Evolutionary conservation across 139 green algal species (phyloP).

Genomic region (Volvox reticuliferus): DNA sequence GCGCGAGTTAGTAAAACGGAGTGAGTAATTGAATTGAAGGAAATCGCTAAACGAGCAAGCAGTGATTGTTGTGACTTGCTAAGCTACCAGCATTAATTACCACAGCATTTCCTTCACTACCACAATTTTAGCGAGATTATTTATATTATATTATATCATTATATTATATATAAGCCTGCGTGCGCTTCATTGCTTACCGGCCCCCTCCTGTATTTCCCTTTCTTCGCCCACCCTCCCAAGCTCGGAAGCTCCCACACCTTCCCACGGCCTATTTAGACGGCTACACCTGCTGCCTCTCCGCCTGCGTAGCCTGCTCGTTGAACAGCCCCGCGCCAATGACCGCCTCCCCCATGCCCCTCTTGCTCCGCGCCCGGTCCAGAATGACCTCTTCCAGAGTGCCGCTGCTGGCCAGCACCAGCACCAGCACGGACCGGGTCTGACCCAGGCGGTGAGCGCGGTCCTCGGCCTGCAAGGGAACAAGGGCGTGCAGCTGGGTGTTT

Average conservation of each 20-base stretch:
- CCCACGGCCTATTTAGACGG: slow-evolving; percentile 18
- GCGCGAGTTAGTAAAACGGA: no score
- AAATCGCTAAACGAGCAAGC: no score
- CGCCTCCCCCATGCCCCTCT: slow-evolving; percentile 74
- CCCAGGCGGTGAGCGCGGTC: slow-evolving; percentile 84
- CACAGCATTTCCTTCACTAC: no score
- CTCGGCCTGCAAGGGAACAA: slow-evolving; percentile 70
- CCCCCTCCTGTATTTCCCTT: background rate
- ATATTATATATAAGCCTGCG: no score
- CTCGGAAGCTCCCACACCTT: background rate
- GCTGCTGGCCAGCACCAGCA: slow-evolving; percentile 78
- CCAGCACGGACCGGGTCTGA: slow-evolving; percentile 79
- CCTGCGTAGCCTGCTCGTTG: slow-evolving; percentile 70
- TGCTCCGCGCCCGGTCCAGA: slow-evolving; percentile 69
- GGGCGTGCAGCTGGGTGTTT: background rate
- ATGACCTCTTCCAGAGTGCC: slow-evolving; percentile 82
- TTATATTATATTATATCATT: no score
- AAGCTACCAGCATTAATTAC: no score
- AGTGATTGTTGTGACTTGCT: no score
- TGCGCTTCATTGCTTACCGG: no score
- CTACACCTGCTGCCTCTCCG: slow-evolving; percentile 66
- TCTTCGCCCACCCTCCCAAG: background rate
- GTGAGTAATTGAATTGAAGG: no score
- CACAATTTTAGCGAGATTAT: no score
- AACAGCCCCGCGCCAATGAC: slow-evolving; percentile 65